phyloP scores from a whole-genome alignment of 345 rosid species.

The Carallia brachiata region DNA sequence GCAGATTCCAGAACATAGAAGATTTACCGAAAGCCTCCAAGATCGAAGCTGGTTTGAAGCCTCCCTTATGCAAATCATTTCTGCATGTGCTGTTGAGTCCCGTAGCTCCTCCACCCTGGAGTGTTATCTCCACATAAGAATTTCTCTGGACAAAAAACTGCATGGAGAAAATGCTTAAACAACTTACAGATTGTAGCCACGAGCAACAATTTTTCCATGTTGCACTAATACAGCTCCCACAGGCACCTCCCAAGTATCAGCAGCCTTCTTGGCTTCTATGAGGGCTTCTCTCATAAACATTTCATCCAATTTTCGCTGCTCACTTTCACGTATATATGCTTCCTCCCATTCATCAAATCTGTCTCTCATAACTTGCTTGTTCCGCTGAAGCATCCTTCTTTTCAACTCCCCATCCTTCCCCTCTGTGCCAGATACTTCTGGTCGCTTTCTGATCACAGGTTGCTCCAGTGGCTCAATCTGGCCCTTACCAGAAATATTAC shows the following conservation, averaged over 20 bases:
- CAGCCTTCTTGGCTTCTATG: constrained; percentile 89
- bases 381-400: constrained; percentile 70
- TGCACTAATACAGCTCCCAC: constrained; percentile 95
- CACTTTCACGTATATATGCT: constrained; percentile 65
- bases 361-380: constrained; percentile 64
- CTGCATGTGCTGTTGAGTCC: constrained; percentile 98
- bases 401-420: constrained; percentile 41
- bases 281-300: constrained; percentile 94
- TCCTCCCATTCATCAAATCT: constrained; percentile 98
- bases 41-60: constrained; percentile 70
- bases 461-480: constrained; percentile 37
- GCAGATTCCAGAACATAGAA: constrained; percentile 3
- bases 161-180: constrained; percentile 10
- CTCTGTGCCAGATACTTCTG: constrained; percentile 36
- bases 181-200: constrained; percentile 90
- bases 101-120: constrained; percentile 91
- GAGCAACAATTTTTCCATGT: constrained; percentile 81
- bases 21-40: constrained; percentile 88
- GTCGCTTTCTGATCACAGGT: constrained; percentile 34
- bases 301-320: constrained; percentile 71
- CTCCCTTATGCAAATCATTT: constrained; percentile 90
- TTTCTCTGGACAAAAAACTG: constrained; percentile 4
- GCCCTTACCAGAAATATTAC: constrained; percentile 35
- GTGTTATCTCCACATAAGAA: constrained; percentile 5
- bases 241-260: constrained; percentile 97